Evolutionary conservation across 176 grass and related monocot species (phyloP).

Genomic region (Aegilops bicornis): DNA sequence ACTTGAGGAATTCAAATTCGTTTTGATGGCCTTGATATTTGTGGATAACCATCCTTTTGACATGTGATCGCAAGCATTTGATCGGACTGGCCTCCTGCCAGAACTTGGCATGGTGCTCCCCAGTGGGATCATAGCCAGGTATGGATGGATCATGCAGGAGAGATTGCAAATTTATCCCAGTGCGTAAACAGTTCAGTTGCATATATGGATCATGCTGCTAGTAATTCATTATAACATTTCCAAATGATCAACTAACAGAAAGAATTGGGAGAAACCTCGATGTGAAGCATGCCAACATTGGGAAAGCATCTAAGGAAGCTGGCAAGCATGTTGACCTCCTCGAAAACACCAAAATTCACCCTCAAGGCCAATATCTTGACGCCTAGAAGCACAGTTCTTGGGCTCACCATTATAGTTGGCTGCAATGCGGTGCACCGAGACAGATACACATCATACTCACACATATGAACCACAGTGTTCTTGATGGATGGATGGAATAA

Average conservation of each 20-base stretch:
- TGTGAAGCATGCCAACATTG: constrained; percentile 21
- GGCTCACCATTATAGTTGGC: neutral
- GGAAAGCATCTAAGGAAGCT: constrained; percentile 35
- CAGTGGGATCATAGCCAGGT: neutral
- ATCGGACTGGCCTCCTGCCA: neutral
- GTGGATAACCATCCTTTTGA: constrained; percentile 16
- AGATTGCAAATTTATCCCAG: constrained; percentile 17
- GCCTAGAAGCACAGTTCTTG: neutral
- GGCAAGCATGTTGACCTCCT: neutral
- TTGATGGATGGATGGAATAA: neutral
- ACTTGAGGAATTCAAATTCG: neutral
- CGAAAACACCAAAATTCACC: constrained; percentile 3
- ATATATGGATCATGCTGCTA: neutral
- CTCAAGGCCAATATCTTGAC: neutral
- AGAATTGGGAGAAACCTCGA: neutral
- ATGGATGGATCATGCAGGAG: neutral
- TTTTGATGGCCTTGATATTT: neutral
- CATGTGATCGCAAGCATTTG: constrained; percentile 2
- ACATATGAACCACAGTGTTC: neutral
- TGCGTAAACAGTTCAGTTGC: neutral
- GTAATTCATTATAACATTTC: neutral
- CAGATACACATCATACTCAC: neutral
- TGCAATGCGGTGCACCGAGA: neutral
- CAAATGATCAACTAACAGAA: neutral
- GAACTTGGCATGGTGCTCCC: neutral